Percentiles rank a stretch among this genome's conserved stretches.
These are phyloP conservation scores for Apiotrichum veenhuisii DNA, from an alignment of 1,284 basidiomycete genomes.

Conservation along the genomic window DNA sequence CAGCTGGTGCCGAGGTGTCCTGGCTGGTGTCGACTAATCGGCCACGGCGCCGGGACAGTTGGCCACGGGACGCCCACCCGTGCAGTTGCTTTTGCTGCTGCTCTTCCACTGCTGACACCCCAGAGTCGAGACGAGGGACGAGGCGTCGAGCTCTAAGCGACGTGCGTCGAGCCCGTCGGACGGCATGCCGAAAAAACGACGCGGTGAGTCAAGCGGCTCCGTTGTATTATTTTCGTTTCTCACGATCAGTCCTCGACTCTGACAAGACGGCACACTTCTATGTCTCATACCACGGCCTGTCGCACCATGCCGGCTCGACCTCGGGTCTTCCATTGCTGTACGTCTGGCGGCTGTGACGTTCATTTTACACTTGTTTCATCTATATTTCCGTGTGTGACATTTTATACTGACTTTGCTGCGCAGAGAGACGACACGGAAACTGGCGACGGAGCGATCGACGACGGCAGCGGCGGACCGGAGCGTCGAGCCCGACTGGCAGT, in stretches of 20 bases:
- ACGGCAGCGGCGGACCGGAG: neutral
- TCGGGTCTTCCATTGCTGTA: constrained; percentile 20
- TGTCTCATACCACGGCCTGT: constrained; percentile 12
- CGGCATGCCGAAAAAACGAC: constrained; percentile 1
- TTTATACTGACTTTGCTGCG: no score
- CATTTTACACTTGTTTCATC: no score
- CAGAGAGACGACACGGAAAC: constrained; percentile 1
- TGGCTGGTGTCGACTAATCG: no score
- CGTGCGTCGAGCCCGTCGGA: neutral
- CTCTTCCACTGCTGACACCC: neutral
- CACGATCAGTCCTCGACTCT: neutral
- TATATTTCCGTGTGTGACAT: no score
- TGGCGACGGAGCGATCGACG: neutral
- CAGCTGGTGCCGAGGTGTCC: no score
- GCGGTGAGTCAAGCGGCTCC: neutral
- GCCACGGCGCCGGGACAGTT: no score
- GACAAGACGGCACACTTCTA: constrained; percentile 15
- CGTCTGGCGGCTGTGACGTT: no score
- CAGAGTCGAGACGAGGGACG: neutral
- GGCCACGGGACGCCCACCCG: no score
- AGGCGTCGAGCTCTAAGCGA: neutral
- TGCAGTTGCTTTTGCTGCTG: no score
- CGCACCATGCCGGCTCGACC: constrained; percentile 18
- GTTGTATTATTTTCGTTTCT: neutral
- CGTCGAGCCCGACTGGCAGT: constrained; percentile 15